Evolutionary conservation across 164 flowering plant species (phyloP).

Genomic region (Stephania yunnanensis): DNA sequence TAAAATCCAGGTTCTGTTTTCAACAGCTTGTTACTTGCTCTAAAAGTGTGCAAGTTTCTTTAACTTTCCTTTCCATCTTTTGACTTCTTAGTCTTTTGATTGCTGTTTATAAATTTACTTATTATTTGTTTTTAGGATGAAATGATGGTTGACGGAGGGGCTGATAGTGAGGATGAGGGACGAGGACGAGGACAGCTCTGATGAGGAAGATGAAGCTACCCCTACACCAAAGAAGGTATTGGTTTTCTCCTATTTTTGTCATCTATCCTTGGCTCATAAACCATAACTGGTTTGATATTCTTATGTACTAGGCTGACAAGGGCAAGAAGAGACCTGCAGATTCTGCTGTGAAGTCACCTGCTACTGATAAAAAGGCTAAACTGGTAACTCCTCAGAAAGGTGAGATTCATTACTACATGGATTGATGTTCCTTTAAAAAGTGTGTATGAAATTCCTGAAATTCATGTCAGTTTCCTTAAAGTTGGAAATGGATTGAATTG

Average conservation of each 20-base stretch:
- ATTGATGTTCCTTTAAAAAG: not conserved
- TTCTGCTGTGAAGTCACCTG: slow-evolving; percentile 41
- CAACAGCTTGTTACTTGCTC: too few relatives aligned
- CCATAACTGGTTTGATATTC: not conserved
- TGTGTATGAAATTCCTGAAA: not conserved
- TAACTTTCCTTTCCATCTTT: too few relatives aligned
- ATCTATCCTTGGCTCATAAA: not conserved
- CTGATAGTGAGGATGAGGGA: slow-evolving; percentile 25
- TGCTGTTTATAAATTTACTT: not conserved
- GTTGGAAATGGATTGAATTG: too few relatives aligned
- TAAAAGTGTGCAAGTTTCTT: too few relatives aligned
- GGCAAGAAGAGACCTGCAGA: slow-evolving; percentile 57
- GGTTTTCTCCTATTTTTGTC: not conserved
- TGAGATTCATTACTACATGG: slow-evolving; percentile 10
- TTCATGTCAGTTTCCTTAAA: too few relatives aligned
- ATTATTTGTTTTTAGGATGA: slow-evolving; percentile 4
- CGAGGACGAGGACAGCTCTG: slow-evolving; percentile 24
- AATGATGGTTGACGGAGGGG: slow-evolving; percentile 17
- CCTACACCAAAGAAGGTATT: slow-evolving; percentile 55
- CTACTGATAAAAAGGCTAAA: slow-evolving; percentile 58
- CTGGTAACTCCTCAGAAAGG: slow-evolving; percentile 66
- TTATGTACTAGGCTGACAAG: slow-evolving; percentile 24
- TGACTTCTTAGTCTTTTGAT: not conserved
- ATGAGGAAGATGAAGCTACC: slow-evolving; percentile 30
- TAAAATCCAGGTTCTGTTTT: too few relatives aligned